Conservation (phyloP, 2,329 filamentous ascomycete genomes). For the Sclerotinia spermophila region DNA sequence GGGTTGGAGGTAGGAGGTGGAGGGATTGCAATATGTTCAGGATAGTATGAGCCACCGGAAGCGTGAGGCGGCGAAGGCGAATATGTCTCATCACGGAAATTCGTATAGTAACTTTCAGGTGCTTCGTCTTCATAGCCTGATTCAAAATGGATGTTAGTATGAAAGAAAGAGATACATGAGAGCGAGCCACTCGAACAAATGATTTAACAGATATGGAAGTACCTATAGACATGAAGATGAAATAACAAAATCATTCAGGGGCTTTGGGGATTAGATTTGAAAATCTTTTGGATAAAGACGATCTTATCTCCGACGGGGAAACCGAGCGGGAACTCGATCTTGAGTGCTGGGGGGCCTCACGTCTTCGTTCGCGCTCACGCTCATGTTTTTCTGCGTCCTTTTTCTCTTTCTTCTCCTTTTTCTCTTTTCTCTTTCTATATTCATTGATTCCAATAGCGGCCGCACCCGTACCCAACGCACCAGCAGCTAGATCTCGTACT, state of each 20-base stretch:
- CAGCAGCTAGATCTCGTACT: conserved; percentile 53
- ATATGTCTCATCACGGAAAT: conserved; percentile 33
- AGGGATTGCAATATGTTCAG: conserved; percentile 29
- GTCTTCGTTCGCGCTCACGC: conserved; percentile 37
- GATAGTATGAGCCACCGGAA: conserved; percentile 37
- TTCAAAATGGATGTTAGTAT: conserved; percentile 22
- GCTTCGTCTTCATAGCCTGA: conserved; percentile 37
- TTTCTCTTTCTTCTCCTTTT: conserved; percentile 39
- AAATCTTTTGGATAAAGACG: conserved; percentile 32
- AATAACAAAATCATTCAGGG: conserved; percentile 4
- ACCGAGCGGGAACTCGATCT: conserved; percentile 34
- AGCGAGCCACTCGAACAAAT: conserved; percentile 18
- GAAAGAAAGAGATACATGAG: conserved; percentile 27
- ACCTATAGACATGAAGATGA: conserved; percentile 7
- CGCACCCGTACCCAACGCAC: conserved; percentile 53
- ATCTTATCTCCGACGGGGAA: conserved; percentile 35
- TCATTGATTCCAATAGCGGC: conserved; percentile 62
- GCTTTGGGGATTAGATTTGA: conserved; percentile 35
- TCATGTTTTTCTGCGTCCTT: conserved; percentile 26
- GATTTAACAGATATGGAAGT: conserved; percentile 17
- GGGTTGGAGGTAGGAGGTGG: conserved; percentile 24
- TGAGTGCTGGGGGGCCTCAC: conserved; percentile 37
- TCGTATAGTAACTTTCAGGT: conserved; percentile 35
- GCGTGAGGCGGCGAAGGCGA: conserved; percentile 37
- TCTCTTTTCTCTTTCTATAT: conserved; percentile 48